Evolutionary conservation across 768 basidiomycete genomes (phyloP).

Genomic region (Serendipita sp.): DNA sequence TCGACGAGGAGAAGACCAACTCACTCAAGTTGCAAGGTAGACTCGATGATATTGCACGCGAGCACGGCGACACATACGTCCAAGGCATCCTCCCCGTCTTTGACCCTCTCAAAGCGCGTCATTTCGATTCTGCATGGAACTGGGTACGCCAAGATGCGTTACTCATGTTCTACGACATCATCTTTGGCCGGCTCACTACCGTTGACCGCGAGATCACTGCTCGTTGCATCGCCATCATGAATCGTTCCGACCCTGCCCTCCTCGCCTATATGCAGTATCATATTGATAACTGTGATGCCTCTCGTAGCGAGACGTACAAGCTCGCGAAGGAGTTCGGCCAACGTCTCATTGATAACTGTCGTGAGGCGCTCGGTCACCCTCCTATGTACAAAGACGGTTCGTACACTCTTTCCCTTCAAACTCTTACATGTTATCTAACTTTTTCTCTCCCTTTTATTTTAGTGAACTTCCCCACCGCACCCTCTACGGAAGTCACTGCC

Average conservation of each 20-base stretch:
- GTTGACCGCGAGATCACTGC: conserved; percentile 95
- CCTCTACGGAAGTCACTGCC: conserved; percentile 80
- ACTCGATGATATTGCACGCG: conserved; percentile 74
- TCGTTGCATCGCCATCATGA: conserved; percentile 93
- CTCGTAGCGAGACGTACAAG: conserved; percentile 77
- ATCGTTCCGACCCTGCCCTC: conserved; percentile 87
- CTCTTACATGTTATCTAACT: neutral
- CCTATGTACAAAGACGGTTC: conserved; percentile 91
- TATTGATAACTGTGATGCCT: conserved; percentile 68
- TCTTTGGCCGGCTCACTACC: conserved; percentile 84
- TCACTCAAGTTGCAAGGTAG: conserved; percentile 58
- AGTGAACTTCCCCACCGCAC: conserved; percentile 97
- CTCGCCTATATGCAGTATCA: conserved; percentile 92
- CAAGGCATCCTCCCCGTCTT: conserved; percentile 92
- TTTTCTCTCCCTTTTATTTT: conserved; percentile 8
- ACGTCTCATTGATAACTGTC: conserved; percentile 85
- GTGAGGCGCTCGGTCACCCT: conserved; percentile 65
- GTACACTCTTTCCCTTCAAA: conserved; percentile 17
- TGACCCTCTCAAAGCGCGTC: conserved; percentile 89
- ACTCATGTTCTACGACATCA: conserved; percentile 96
- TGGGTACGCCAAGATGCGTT: conserved; percentile 97
- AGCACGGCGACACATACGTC: conserved; percentile 88
- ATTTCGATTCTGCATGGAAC: conserved; percentile 98
- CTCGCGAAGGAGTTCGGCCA: conserved; percentile 97
- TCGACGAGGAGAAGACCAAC: conserved; percentile 73